phyloP scores from a whole-genome alignment of 1,284 basidiomycete genomes.

The Malassezia pachydermatis region DNA sequence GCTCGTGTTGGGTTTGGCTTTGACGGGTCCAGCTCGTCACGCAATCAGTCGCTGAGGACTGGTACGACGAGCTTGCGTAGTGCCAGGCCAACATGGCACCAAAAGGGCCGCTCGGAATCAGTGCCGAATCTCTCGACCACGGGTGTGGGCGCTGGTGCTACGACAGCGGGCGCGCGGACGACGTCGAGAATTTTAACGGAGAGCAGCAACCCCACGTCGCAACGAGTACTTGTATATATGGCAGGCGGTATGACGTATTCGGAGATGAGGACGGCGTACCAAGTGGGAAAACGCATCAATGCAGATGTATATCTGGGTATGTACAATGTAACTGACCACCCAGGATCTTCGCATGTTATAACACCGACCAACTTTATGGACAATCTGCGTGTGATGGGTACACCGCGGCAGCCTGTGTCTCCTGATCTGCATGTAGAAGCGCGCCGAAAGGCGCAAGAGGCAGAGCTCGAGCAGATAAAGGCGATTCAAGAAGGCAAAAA shows the following conservation, averaged over 20 bases:
- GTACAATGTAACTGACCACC: constrained; percentile 79
- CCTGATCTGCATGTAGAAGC: constrained; percentile 19
- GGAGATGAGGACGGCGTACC: constrained; percentile 80
- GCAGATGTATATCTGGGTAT: constrained; percentile 87
- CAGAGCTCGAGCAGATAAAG: background rate
- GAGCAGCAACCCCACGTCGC: constrained; percentile 55
- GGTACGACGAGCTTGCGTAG: constrained; percentile 18
- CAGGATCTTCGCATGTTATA: constrained; percentile 79
- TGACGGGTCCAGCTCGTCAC: constrained; percentile 4
- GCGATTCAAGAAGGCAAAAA: constrained; percentile 10
- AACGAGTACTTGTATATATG: constrained; percentile 80
- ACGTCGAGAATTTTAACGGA: background rate
- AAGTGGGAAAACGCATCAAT: constrained; percentile 62
- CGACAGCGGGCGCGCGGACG: background rate
- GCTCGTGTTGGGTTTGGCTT: constrained; percentile 21
- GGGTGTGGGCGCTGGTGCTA: constrained; percentile 14
- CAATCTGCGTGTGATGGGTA: constrained; percentile 59
- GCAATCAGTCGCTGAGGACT: background rate
- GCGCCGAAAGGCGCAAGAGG: constrained; percentile 16
- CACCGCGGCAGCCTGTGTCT: constrained; percentile 13
- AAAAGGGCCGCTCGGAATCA: constrained; percentile 16
- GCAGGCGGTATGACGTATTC: constrained; percentile 94
- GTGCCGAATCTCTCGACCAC: background rate
- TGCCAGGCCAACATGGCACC: constrained; percentile 22
- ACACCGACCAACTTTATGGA: constrained; percentile 77